These are phyloP conservation scores for Phytophthora meadii DNA, from an alignment of 352 stramenopile species.

Conservation along the genomic window DNA sequence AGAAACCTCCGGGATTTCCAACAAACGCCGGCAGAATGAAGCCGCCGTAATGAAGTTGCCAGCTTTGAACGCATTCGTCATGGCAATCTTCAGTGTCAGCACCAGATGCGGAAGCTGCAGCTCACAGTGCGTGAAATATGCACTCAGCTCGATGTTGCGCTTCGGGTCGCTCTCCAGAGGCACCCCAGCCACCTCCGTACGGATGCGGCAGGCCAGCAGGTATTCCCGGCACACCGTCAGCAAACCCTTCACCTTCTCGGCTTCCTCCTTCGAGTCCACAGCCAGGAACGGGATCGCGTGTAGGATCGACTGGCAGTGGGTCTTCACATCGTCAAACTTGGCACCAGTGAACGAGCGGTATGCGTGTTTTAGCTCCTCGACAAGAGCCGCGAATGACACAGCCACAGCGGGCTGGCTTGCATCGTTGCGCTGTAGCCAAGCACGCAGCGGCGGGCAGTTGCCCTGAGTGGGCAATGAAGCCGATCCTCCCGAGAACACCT, in stretches of 20 bases:
- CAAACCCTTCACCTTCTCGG: conserved; percentile 95
- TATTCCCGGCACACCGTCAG: conserved; percentile 98
- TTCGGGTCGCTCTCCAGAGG: conserved; percentile 77
- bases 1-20: conserved; percentile 98
- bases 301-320: conserved; percentile 93
- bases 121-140: conserved; percentile 99
- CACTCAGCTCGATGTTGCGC: conserved; percentile 96
- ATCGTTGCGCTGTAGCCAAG: conserved; percentile 89
- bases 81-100: conserved; percentile 98
- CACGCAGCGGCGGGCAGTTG: conserved; percentile 73
- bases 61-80: conserved; percentile 99
- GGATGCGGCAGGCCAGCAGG: conserved; percentile 97
- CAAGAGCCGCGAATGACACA: conserved; percentile 90
- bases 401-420: conserved; percentile 89
- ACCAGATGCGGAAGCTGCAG: conserved; percentile 98
- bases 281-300: conserved; percentile 96
- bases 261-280: conserved; percentile 93
- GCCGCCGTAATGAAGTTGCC: conserved; percentile 99
- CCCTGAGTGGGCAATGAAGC: conserved; percentile 89
- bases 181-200: conserved; percentile 81
- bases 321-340: conserved; percentile 98
- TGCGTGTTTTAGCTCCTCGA: conserved; percentile 94
- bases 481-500: conserved; percentile 81
- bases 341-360: conserved; percentile 97
- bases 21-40: conserved; percentile 98